Percentiles rank a stretch among this genome's conserved stretches.
These are phyloP conservation scores for Eucommia ulmoides DNA, from an alignment of 257 asterid species.

Conservation along the genomic window DNA sequence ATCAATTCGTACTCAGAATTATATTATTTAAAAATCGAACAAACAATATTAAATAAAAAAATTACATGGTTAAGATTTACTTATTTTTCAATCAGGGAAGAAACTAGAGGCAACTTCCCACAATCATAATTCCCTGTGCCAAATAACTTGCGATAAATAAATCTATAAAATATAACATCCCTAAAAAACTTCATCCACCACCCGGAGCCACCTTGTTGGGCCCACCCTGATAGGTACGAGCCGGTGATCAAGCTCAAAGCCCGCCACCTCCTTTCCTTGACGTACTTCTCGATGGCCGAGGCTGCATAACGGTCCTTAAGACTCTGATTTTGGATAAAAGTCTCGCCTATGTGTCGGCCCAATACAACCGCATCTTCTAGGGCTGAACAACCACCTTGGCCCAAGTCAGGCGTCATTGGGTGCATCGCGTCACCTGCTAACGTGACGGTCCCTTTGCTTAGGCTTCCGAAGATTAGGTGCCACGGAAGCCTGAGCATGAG, in stretches of 20 bases:
- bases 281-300: neutral
- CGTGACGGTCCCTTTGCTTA: neutral
- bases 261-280: neutral
- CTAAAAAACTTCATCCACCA: neutral
- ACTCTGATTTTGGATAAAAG: neutral
- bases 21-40: no score
- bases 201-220: no score
- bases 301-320: neutral
- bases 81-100: no score
- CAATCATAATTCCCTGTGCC: neutral
- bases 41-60: no score
- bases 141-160: no score
- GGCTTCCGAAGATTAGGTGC: neutral
- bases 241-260: no score
- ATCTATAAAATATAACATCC: neutral
- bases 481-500: neutral
- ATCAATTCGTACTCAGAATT: no score
- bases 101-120: neutral
- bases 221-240: no score
- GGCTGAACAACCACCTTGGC: neutral
- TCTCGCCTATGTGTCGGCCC: neutral
- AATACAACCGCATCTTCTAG: neutral
- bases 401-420: neutral
- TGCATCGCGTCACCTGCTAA: neutral
- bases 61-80: no score